Base-by-base conservation (phyloP, 2,329 filamentous ascomycete genomes). In the Lomentospora prolificans region DNA sequence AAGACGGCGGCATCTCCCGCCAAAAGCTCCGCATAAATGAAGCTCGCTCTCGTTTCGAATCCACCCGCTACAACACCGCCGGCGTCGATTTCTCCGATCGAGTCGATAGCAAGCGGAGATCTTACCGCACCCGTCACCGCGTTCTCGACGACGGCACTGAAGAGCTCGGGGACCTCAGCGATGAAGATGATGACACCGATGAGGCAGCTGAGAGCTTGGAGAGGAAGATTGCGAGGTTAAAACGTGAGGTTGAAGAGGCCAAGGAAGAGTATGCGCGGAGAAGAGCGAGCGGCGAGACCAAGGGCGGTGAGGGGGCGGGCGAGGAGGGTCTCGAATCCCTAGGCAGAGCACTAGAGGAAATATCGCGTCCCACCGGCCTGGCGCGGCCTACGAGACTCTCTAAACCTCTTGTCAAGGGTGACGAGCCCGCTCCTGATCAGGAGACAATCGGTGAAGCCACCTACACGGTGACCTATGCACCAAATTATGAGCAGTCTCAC, bases 1-100 rank as follows among this genome's bases (percentile, higher is more conserved):
- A 86, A 48, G 70, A 69, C 4, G 76, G 81, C 30, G 82, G 81
- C 56, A 89, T 99, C 56, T 90, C 88, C 61, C 85, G 85, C 61
- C 84, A 87, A 33, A 81, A 85, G 24, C 74, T 97, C 7, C 85
- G 87, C 59, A 84, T 90, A 60, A 80, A 89, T 63, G 81, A 89
- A 66, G 94, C 94, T 46, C 85, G 92, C 57, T 84, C 81, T 30
- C 82, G 85, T 46, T 99, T 99, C 67, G 76, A 36, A 86, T 55
- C 85, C 88, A 2, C 77, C 87, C 8, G 79, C 82, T 41, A 82
- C 95, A 30, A 87, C 95, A 65, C 85, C 90, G 4, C 79, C 80
- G 53, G 83, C 86, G 89, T 87, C 24, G 89, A 96, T 69, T 94
- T 96, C 68, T 95, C 91, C 2, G 91, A 96, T 69, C 86, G 91